Evolutionary conservation across 306 rosid species (phyloP).

Genomic region (Luffa aegyptiaca): DNA sequence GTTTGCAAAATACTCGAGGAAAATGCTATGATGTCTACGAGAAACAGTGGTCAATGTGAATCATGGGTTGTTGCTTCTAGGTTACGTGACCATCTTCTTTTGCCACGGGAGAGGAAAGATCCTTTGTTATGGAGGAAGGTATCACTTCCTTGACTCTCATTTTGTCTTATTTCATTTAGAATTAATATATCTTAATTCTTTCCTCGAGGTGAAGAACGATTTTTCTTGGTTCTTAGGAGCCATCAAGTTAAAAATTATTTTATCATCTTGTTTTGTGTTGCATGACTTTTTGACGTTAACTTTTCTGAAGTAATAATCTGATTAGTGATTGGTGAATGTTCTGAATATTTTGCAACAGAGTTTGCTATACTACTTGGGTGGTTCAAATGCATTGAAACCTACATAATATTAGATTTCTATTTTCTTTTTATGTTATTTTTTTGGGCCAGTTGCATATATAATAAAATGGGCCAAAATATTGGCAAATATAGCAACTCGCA

Average conservation of each 20-base stretch:
- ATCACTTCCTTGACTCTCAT: conserved; percentile 8
- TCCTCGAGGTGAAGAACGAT: neutral
- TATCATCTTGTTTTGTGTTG: neutral
- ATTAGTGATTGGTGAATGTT: neutral
- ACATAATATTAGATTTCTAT: neutral
- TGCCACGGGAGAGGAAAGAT: conserved; percentile 78
- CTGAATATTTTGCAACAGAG: neutral
- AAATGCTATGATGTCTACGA: conserved; percentile 60
- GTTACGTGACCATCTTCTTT: conserved; percentile 85
- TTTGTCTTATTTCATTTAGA: neutral
- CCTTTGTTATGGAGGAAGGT: conserved; percentile 79
- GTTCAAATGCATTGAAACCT: neutral
- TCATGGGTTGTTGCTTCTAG: conserved; percentile 84
- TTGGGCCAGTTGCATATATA: too few species aligned
- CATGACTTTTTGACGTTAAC: neutral
- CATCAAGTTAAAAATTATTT: neutral
- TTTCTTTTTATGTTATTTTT: neutral
- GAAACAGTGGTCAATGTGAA: conserved; percentile 44
- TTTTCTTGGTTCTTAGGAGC: neutral
- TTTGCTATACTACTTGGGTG: neutral
- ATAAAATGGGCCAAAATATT: too few species aligned
- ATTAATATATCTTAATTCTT: conserved; percentile 1
- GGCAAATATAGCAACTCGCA: too few species aligned
- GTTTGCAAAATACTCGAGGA: conserved; percentile 88
- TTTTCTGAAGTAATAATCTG: neutral